Percentiles rank a stretch among this genome's conserved stretches.
These are phyloP conservation scores for Naganishia randhawae DNA, from an alignment of 768 basidiomycete species.

Conservation along the genomic window DNA sequence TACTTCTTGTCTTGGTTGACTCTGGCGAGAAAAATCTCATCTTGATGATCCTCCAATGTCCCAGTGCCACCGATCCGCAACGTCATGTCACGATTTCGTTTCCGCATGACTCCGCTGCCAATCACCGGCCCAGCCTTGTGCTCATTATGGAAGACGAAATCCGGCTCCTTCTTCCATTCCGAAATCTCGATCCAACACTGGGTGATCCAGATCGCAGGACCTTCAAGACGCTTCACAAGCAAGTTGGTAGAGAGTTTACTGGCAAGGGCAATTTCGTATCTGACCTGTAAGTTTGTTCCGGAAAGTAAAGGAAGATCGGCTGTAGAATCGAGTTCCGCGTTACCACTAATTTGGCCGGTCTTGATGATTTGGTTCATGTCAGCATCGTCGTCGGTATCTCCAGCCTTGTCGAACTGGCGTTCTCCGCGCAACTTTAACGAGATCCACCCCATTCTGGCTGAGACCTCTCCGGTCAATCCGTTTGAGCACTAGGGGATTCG, in stretches of 20 bases:
- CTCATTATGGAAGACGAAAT: background rate
- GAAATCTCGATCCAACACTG: background rate
- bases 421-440: background rate
- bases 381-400: background rate
- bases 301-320: background rate
- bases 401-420: background rate
- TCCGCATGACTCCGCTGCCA: slow-evolving; percentile 2
- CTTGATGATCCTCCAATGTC: slow-evolving; percentile 6
- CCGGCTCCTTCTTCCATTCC: slow-evolving; percentile 3
- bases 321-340: background rate
- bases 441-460: background rate
- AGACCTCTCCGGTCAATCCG: background rate
- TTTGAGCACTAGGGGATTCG: too few relatives aligned
- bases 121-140: background rate
- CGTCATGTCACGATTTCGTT: slow-evolving; percentile 15
- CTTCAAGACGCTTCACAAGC: background rate
- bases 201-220: too few relatives aligned
- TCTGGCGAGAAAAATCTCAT: background rate
- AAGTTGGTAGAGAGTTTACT: background rate
- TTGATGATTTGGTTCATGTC: background rate
- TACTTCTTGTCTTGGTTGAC: slow-evolving; percentile 11
- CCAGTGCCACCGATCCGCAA: background rate
- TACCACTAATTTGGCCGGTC: background rate
- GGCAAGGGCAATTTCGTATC: background rate
- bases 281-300: background rate